phyloP scores from a whole-genome alignment of 1,284 basidiomycete genomes.

The Papiliotrema fonsecae region DNA sequence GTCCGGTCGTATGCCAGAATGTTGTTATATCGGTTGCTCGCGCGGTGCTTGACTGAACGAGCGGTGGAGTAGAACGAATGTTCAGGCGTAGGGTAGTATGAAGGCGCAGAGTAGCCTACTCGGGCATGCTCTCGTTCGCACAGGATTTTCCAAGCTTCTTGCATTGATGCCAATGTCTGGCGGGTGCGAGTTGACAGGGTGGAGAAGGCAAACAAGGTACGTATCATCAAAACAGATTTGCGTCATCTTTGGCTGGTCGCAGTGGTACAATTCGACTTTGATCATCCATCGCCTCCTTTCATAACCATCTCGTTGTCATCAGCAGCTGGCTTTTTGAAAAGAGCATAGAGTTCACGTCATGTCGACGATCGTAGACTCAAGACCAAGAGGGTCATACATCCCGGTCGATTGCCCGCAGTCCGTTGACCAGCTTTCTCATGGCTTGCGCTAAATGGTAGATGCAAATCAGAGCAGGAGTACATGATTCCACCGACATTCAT shows the following conservation, averaged over 20 bases:
- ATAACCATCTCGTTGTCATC: too few species aligned
- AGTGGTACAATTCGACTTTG: too few species aligned
- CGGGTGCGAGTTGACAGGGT: neutral
- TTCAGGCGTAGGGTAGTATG: conserved; percentile 7
- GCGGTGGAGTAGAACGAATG: conserved; percentile 26
- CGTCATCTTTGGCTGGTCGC: too few species aligned
- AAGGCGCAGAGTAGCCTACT: neutral
- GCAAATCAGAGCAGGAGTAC: conserved; percentile 66
- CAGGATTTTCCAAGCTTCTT: conserved; percentile 4
- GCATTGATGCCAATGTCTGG: conserved; percentile 1
- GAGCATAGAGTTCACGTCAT: conserved; percentile 20
- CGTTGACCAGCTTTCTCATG: neutral
- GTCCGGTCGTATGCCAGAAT: conserved; percentile 43
- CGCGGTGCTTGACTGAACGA: conserved; percentile 17
- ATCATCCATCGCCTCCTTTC: too few species aligned
- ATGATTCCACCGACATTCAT: conserved; percentile 62
- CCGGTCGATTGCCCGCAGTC: conserved; percentile 46
- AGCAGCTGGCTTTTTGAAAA: too few species aligned
- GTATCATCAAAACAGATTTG: neutral
- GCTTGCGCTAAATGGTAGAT: conserved; percentile 38
- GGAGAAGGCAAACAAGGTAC: neutral
- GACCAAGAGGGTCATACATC: conserved; percentile 39
- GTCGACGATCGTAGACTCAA: conserved; percentile 46
- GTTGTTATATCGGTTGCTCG: conserved; percentile 37
- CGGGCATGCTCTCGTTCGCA: conserved; percentile 6